Percentiles rank a stretch among this genome's conserved stretches.
Evolutionary conservation across 352 stramenopile species (phyloP).

Genomic region (Blastocystis sp.): DNA sequence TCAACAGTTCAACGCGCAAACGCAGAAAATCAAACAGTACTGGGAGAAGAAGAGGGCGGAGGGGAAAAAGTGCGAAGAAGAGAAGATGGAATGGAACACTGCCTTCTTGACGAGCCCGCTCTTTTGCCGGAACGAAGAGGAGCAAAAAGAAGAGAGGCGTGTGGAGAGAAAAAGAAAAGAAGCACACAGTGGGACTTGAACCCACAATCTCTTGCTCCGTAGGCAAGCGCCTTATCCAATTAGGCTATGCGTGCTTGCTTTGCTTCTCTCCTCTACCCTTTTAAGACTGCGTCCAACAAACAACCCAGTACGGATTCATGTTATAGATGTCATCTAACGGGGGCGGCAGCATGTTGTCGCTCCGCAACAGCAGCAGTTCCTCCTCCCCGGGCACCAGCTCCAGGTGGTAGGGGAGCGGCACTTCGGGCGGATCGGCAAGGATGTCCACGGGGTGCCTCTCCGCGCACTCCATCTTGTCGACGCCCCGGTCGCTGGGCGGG

Average conservation of each 20-base stretch:
- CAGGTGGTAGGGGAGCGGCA: neutral
- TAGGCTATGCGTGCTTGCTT: no score
- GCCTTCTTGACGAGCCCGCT: no score
- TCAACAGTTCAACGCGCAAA: no score
- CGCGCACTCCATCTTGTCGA: neutral
- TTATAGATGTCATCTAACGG: constrained; percentile 28
- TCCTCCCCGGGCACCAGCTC: neutral
- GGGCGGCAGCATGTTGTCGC: constrained; percentile 4
- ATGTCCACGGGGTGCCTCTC: constrained; percentile 17
- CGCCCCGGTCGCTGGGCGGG: neutral
- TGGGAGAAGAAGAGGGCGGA: no score
- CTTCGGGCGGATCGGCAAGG: neutral
- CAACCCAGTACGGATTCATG: neutral
- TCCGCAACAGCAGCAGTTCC: neutral
- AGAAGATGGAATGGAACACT: no score
- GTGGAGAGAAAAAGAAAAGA: neutral
- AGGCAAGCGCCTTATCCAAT: constrained; percentile 10
- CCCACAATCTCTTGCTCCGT: constrained; percentile 64
- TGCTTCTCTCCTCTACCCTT: neutral
- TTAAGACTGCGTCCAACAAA: neutral
- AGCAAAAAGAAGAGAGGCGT: neutral
- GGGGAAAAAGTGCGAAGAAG: no score
- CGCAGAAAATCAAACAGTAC: no score
- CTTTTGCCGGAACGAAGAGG: neutral
- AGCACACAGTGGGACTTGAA: neutral